Evolutionary conservation across 75 land plant genomes (phyloP), one percentile per base, ranked within the genome.

Genomic region (Pinus tabuliformis): DNA sequence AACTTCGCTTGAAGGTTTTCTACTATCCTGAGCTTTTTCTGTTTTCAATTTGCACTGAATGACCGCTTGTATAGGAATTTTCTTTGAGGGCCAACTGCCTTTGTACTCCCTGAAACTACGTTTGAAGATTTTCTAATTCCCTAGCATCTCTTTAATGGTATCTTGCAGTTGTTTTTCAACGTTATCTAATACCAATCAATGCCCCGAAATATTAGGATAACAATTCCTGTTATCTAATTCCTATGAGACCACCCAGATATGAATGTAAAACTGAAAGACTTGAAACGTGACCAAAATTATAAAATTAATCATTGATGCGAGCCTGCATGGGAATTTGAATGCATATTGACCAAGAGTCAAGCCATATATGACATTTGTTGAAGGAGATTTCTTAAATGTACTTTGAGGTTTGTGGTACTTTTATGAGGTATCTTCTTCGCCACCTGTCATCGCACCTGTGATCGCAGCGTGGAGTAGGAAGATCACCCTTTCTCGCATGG

Each of bases 101-200:
- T 45, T 84, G 75, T 74, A 79, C 12, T 28, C 72, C 80, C 71
- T 74, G 74, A 65, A 88, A 33, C 54, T 75, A 75, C 57, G 81
- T 65, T 64, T 78, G 81, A 62, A 88, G 79, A 62, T 62, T 79
- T 59, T 78, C 81, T 61, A 77, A 45, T 8, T 22, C 70, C 70
- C 59, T 36, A 18, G 57, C 82, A 60, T 77, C 70, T 80, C 84
- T 73, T 83, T 76, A 57, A 84, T 62, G 74, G 77, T 62, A 59
- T 17, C 76, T 60, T 91, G 75, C 58, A 88, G 59, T 13, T 77
- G 63, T 76, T 82, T 81, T 64, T 88, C 84, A 33, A 59, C 21
- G 74, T 75, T 42, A 73, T 91, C 93, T 91, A 80, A 71, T 6
- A 36, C 49, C 42, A 66, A 18, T 9, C 9, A 36, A 66, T 6